Evolutionary conservation across 1,284 basidiomycete genomes (phyloP).

Genomic region (Ustilago tritici): DNA sequence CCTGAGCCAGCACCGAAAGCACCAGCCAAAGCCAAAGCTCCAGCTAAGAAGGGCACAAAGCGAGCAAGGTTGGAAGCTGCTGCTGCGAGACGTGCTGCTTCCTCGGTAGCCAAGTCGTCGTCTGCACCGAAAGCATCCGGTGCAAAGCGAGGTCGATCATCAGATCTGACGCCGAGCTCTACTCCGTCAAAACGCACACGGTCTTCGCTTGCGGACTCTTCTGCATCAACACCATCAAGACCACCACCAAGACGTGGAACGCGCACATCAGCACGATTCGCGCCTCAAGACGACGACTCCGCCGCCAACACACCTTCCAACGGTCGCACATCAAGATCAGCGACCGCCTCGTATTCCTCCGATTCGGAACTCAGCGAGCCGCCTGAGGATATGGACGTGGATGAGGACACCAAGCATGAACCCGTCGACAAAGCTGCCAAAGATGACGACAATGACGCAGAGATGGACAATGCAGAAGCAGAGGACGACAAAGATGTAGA

Average conservation of each 20-base stretch:
- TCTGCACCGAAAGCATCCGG: slow-evolving; percentile 62
- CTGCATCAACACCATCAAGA: slow-evolving; percentile 35
- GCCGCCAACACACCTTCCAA: slow-evolving; percentile 19
- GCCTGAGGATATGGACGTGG: slow-evolving; percentile 41
- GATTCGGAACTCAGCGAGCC: slow-evolving; percentile 66
- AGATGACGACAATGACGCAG: slow-evolving; percentile 10
- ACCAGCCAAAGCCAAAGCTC: slow-evolving; percentile 26
- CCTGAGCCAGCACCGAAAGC: slow-evolving; percentile 68
- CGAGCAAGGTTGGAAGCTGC: slow-evolving; percentile 35
- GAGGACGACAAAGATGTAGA: slow-evolving; percentile 53
- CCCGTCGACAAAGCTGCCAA: not conserved
- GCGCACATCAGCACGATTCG: slow-evolving; percentile 44
- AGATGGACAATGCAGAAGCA: slow-evolving; percentile 37
- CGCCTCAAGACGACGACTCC: slow-evolving; percentile 29
- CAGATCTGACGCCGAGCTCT: slow-evolving; percentile 31
- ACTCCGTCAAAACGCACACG: slow-evolving; percentile 41
- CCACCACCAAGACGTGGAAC: slow-evolving; percentile 41
- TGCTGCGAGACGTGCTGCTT: slow-evolving; percentile 59
- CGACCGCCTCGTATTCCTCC: slow-evolving; percentile 25
- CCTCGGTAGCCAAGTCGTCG: slow-evolving; percentile 58
- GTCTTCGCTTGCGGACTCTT: slow-evolving; percentile 31
- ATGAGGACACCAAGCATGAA: slow-evolving; percentile 11
- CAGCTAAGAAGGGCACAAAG: slow-evolving; percentile 55
- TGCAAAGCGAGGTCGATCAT: slow-evolving; percentile 74
- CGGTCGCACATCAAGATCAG: slow-evolving; percentile 18